phyloP scores from a whole-genome alignment of 2,329 filamentous ascomycete species.

The Lizonia empirigonia region DNA sequence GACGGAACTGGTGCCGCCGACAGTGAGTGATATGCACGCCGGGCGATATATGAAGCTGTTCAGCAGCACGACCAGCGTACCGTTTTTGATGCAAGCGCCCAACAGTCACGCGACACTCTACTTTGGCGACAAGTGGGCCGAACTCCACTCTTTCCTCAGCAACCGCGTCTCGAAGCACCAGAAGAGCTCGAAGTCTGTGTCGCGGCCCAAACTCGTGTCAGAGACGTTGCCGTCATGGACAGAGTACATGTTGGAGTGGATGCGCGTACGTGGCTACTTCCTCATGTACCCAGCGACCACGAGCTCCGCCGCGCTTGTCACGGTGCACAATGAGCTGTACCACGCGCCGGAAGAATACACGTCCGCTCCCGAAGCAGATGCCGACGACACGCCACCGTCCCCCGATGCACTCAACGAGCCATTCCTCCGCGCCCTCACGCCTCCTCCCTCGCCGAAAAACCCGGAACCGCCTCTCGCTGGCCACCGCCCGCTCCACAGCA shows the following conservation, averaged over 20 bases:
- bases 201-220: conserved; percentile 57
- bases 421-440: conserved; percentile 51
- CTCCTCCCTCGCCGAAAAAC: conserved; percentile 18
- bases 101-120: conserved; percentile 81
- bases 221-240: conserved; percentile 76
- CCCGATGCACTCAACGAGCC: conserved; percentile 33
- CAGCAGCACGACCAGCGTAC: conserved; percentile 49
- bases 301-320: conserved; percentile 64
- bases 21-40: conserved; percentile 44
- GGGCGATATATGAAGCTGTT: conserved; percentile 36
- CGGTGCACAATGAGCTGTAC: conserved; percentile 77
- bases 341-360: conserved; percentile 71
- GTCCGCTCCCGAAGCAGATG: conserved; percentile 8
- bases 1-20: conserved; percentile 59
- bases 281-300: conserved; percentile 74
- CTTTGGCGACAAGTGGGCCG: conserved; percentile 83
- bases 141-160: conserved; percentile 80
- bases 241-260: conserved; percentile 77
- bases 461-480: conserved; percentile 55
- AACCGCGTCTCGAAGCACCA: conserved; percentile 57
- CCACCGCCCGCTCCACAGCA: conserved; percentile 52
- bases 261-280: conserved; percentile 75
- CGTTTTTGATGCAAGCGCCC: conserved; percentile 86
- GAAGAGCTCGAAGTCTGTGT: conserved; percentile 26
- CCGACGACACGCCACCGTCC: conserved; percentile 1